Base-by-base conservation (phyloP, 805 yeast species). In the Tetrapisispora nanseiensis region DNA sequence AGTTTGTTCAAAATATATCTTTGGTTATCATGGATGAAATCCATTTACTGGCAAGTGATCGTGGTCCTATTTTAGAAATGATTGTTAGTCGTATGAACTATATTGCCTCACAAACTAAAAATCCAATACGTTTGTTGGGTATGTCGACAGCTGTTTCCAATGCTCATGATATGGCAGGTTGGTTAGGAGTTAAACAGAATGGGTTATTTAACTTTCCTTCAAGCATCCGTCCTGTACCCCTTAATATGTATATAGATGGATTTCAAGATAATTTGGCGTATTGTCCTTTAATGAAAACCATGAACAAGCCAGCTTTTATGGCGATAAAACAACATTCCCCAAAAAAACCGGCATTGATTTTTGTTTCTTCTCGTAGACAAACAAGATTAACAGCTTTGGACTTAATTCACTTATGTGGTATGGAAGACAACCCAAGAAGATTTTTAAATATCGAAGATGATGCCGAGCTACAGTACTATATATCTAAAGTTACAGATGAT, bases 1-100 rank as follows among this genome's bases (percentile, higher is more conserved):
- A 86, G 51, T 67, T 89, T 48, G 86, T 86, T 6, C 79, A 82
- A 33, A 85, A 86, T 51, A 90, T 92, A 9, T 86, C 83, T 51
- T 66, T 92, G 13, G 70, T 92, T 48, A 86, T 92, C 43, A 90
- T 92, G 59, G 98, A 92, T 69, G 98, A 92, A 67, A 95, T 92
- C 1, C 98, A 92, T 70, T 68, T 92, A 56, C 71, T 92, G 43
- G 97, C 94, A 48, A 97, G 94, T 72, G 98, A 92, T 45, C 79
- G 98, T 68, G 98, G 98, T 52, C 87, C 97, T 3, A 97, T 92
- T 20, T 80, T 92, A 48, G 98, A 92, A 61, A 87, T 96, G 19
- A 72, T 89, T 49, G 97, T 89, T 2, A 95, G 96, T 6, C 78
- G 97, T 66, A 82, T 87, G 90, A 62, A 62, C 38, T 59, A 61